These are phyloP conservation scores for Setaria viridis DNA, from an alignment of 202 grass and related monocot genomes.

Conservation along the genomic window DNA sequence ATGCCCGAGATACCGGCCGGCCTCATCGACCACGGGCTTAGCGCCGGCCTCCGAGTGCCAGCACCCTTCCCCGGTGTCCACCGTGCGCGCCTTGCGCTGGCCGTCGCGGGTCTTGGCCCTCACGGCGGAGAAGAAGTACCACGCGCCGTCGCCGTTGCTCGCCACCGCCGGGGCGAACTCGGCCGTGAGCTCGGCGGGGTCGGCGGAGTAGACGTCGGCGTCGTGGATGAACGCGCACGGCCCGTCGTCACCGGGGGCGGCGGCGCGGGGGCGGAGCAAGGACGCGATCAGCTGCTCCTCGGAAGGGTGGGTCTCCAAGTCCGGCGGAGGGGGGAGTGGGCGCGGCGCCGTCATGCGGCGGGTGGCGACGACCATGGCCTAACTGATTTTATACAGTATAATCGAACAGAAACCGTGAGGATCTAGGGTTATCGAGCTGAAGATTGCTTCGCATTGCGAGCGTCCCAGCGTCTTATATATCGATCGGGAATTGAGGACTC, in stretches of 20 bases:
- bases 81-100: constrained; percentile 51
- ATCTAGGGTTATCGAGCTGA: background rate
- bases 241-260: background rate
- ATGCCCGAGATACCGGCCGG: background rate
- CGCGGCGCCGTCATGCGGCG: background rate
- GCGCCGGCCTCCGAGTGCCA: constrained; percentile 58
- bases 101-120: constrained; percentile 34
- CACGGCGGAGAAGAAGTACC: constrained; percentile 59
- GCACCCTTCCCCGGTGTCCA: constrained; percentile 43
- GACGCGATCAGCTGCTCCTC: constrained; percentile 43
- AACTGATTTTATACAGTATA: background rate
- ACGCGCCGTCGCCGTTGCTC: constrained; percentile 47
- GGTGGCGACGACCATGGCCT: background rate
- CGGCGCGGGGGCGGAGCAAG: constrained; percentile 44
- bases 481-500: background rate
- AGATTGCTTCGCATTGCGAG: background rate
- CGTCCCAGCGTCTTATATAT: background rate
- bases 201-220: constrained; percentile 47
- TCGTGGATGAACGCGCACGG: constrained; percentile 44
- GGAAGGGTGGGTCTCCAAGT: constrained; percentile 38
- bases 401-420: background rate
- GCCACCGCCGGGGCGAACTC: constrained; percentile 14
- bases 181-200: constrained; percentile 14
- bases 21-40: constrained; percentile 10
- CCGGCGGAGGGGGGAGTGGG: background rate